Percentiles rank a stretch among this genome's conserved stretches.
These are phyloP conservation scores for Plasmodiophora brassicae DNA, from an alignment of 208 protist species.

Conservation along the genomic window DNA sequence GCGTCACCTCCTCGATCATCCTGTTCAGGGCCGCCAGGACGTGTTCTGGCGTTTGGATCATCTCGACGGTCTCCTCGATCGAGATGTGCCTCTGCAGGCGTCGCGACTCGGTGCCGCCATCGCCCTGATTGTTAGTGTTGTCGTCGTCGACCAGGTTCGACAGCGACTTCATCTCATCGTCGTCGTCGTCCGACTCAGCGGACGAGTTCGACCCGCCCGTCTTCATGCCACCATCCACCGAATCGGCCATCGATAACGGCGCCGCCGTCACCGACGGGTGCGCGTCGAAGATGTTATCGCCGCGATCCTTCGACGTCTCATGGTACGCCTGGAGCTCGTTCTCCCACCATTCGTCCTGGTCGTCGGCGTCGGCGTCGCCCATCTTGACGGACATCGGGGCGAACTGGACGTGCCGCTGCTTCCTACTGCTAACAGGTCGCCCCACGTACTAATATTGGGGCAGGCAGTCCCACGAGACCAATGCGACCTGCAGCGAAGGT, in stretches of 20 bases:
- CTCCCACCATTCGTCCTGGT: not conserved
- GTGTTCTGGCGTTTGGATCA: slow-evolving; percentile 11
- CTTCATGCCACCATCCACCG: not conserved
- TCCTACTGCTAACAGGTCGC: too few relatives aligned
- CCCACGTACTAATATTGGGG: not conserved
- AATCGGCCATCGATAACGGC: not conserved
- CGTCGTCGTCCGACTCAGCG: not conserved
- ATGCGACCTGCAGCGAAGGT: not conserved
- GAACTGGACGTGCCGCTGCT: too few relatives aligned
- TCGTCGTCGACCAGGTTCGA: not conserved
- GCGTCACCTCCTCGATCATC: slow-evolving; percentile 14
- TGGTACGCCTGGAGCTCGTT: not conserved
- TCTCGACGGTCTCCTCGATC: not conserved
- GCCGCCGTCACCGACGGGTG: not conserved
- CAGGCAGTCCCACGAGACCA: not conserved
- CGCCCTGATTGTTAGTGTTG: not conserved
- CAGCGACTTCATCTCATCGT: slow-evolving; percentile 14
- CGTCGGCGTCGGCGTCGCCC: not conserved
- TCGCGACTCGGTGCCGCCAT: too few relatives aligned
- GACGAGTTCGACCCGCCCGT: not conserved
- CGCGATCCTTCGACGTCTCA: not conserved
- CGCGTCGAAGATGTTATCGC: slow-evolving; percentile 18
- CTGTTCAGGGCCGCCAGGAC: not conserved
- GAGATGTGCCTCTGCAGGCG: not conserved
- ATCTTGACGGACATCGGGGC: not conserved